Evolutionary conservation across 305 asterid species (phyloP).

Genomic region (Fraxinus dipetala): DNA sequence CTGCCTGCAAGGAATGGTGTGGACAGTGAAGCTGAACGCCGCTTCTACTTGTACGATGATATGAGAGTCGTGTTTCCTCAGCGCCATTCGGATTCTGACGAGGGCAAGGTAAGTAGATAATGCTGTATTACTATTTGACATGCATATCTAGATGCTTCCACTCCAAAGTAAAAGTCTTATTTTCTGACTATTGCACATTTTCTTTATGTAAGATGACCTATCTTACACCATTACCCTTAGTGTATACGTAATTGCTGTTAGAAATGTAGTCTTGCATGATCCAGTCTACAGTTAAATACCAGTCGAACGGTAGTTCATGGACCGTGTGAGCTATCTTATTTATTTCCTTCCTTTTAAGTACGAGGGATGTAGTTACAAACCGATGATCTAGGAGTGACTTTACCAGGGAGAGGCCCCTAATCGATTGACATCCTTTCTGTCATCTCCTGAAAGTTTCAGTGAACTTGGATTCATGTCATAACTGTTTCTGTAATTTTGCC

Average conservation of each 20-base stretch:
- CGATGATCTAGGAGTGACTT: background rate
- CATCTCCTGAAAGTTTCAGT: background rate
- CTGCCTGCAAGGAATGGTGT: constrained; percentile 37
- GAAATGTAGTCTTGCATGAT: background rate
- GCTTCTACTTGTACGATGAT: constrained; percentile 79
- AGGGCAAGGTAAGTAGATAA: constrained; percentile 72
- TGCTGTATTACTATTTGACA: background rate
- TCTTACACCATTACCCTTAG: background rate
- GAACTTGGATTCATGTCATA: background rate
- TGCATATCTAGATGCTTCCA: constrained; percentile 2
- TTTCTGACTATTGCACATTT: background rate
- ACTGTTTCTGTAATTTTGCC: background rate
- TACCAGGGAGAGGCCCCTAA: background rate
- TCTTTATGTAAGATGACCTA: background rate
- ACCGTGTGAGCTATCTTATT: background rate
- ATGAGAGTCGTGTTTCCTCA: constrained; percentile 96
- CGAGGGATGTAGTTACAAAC: background rate
- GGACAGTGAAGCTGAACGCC: constrained; percentile 51
- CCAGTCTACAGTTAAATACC: background rate
- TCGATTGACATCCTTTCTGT: background rate
- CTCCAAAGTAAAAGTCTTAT: background rate
- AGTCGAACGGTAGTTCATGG: background rate
- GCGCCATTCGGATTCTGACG: constrained; percentile 89
- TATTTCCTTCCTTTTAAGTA: background rate
- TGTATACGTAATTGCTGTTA: background rate